These are phyloP conservation scores for Zymoseptoria passerinii DNA, from an alignment of 2,329 filamentous ascomycete genomes.

Conservation along the genomic window DNA sequence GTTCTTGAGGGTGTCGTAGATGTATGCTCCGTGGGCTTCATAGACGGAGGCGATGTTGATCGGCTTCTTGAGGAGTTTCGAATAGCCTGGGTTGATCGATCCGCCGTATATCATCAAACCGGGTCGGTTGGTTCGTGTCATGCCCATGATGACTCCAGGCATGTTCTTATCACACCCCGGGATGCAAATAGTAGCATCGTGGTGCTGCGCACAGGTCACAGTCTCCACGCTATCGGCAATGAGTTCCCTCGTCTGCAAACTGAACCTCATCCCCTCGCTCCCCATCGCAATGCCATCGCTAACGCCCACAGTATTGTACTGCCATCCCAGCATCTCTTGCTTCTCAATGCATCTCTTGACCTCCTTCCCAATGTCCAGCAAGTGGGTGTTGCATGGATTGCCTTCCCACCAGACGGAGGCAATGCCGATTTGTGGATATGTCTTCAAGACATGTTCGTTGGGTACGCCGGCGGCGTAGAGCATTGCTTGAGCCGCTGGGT, in stretches of 20 bases:
- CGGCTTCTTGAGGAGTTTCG: constrained; percentile 61
- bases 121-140: constrained; percentile 82
- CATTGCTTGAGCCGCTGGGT: constrained; percentile 90
- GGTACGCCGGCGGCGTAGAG: constrained; percentile 88
- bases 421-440: constrained; percentile 79
- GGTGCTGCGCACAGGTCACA: constrained; percentile 81
- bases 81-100: constrained; percentile 81
- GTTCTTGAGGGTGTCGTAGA: constrained; percentile 64
- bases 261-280: constrained; percentile 89
- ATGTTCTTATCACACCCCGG: constrained; percentile 98
- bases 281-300: constrained; percentile 95
- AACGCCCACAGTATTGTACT: constrained; percentile 81
- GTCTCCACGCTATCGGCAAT: constrained; percentile 94
- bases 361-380: constrained; percentile 78
- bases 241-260: constrained; percentile 79
- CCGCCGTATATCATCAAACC: constrained; percentile 95
- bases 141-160: constrained; percentile 73
- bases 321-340: constrained; percentile 85
- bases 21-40: constrained; percentile 75
- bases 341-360: constrained; percentile 75
- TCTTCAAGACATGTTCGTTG: constrained; percentile 76
- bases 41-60: constrained; percentile 88
- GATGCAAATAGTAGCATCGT: constrained; percentile 88
- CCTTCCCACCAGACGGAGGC: constrained; percentile 96
- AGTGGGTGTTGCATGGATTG: constrained; percentile 72